A percentile compares a stretch with the other conserved stretches of the same genome.
These are phyloP conservation scores for Nigrograna mackinnonii DNA, from an alignment of 2,329 filamentous ascomycete species.

Conservation along the genomic window DNA sequence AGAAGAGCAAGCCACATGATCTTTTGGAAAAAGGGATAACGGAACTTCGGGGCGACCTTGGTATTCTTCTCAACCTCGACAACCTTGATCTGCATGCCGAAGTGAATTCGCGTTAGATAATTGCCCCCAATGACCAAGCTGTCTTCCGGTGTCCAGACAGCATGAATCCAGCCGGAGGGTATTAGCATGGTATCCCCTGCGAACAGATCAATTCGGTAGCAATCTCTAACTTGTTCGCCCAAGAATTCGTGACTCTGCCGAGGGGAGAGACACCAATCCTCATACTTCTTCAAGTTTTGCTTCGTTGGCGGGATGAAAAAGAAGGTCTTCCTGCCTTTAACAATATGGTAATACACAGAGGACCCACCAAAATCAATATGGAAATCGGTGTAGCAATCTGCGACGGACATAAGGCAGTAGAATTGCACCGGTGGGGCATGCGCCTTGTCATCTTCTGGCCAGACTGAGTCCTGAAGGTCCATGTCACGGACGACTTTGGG, in stretches of 20 bases:
- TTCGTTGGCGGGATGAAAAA: slow-evolving; percentile 73
- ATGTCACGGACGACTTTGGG: slow-evolving; percentile 69
- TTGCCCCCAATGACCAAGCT: slow-evolving; percentile 74
- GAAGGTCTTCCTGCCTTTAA: slow-evolving; percentile 71
- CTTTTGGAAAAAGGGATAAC: slow-evolving; percentile 71
- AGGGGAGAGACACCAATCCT: slow-evolving; percentile 71
- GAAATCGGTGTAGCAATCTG: slow-evolving; percentile 73
- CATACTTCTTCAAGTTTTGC: slow-evolving; percentile 70
- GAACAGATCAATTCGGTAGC: slow-evolving; percentile 67
- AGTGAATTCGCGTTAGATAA: slow-evolving; percentile 68
- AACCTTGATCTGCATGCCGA: slow-evolving; percentile 68
- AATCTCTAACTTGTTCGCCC: slow-evolving; percentile 66
- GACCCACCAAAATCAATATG: slow-evolving; percentile 74
- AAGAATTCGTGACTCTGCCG: slow-evolving; percentile 69
- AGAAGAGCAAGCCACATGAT: slow-evolving; percentile 71
- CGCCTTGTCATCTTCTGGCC: slow-evolving; percentile 58
- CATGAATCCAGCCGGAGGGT: slow-evolving; percentile 73
- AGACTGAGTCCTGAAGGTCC: slow-evolving; percentile 59
- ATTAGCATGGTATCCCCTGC: slow-evolving; percentile 73
- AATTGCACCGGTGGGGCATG: slow-evolving; percentile 68
- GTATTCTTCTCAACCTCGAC: slow-evolving; percentile 69
- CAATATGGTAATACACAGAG: slow-evolving; percentile 71
- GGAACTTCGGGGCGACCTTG: slow-evolving; percentile 66
- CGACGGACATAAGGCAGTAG: slow-evolving; percentile 72
- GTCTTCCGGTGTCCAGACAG: slow-evolving; percentile 71